These are phyloP conservation scores for Podospora fimiseda DNA, from an alignment of 495 filamentous ascomycete species.

Conservation along the genomic window DNA sequence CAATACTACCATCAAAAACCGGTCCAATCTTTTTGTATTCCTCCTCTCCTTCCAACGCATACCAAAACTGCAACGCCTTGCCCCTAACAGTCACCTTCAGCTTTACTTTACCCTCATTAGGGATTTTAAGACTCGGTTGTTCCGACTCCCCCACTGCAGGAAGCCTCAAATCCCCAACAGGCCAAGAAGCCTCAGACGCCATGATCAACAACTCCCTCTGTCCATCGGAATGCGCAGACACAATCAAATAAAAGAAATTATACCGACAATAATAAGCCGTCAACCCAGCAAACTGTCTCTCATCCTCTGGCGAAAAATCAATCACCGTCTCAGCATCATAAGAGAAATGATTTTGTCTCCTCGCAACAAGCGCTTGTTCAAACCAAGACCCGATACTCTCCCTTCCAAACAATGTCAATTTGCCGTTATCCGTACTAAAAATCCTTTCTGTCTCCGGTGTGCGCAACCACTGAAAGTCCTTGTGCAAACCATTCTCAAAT, in stretches of 20 bases:
- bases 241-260: slow-evolving; percentile 54
- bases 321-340: slow-evolving; percentile 51
- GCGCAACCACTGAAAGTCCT: slow-evolving; percentile 52
- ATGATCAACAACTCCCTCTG: slow-evolving; percentile 48
- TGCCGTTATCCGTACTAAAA: slow-evolving; percentile 33
- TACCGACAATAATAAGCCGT: slow-evolving; percentile 53
- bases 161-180: slow-evolving; percentile 34
- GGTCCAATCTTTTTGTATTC: slow-evolving; percentile 46
- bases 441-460: slow-evolving; percentile 51
- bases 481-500: slow-evolving; percentile 39
- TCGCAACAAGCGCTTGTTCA: slow-evolving; percentile 49
- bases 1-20: slow-evolving; percentile 46
- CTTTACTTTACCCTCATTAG: slow-evolving; percentile 45
- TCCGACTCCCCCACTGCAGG: slow-evolving; percentile 20
- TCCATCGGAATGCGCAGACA: slow-evolving; percentile 48
- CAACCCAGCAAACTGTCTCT: slow-evolving; percentile 51
- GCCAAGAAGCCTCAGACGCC: slow-evolving; percentile 46
- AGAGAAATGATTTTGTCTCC: slow-evolving; percentile 49
- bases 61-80: slow-evolving; percentile 44
- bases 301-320: slow-evolving; percentile 45
- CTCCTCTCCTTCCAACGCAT: slow-evolving; percentile 33
- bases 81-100: slow-evolving; percentile 43
- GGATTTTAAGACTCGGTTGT: slow-evolving; percentile 33
- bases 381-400: slow-evolving; percentile 51
- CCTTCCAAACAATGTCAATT: slow-evolving; percentile 42